These are phyloP conservation scores for Coniochaeta sp. DNA, from an alignment of 2,329 filamentous ascomycete species.

Conservation along the genomic window DNA sequence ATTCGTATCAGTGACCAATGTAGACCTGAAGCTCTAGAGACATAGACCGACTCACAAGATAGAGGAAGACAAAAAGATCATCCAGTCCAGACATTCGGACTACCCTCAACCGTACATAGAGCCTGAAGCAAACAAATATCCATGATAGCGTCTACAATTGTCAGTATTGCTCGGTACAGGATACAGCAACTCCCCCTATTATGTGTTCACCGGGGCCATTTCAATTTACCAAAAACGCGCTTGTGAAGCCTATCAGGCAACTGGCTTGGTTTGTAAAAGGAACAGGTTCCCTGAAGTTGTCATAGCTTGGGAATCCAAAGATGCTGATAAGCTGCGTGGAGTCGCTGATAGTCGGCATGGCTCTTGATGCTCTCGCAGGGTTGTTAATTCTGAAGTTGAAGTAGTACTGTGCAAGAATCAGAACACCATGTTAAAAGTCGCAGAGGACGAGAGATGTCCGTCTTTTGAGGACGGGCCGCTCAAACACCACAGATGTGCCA, in stretches of 20 bases:
- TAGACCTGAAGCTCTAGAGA: background rate
- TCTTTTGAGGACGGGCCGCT: background rate
- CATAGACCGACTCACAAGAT: conserved; percentile 3
- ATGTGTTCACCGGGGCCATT: background rate
- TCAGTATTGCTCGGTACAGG: background rate
- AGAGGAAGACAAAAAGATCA: conserved; percentile 9
- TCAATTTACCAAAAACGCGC: conserved; percentile 3
- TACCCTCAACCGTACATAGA: conserved; percentile 7
- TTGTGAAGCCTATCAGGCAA: conserved; percentile 5
- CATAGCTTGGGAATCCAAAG: conserved; percentile 5
- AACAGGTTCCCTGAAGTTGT: conserved; percentile 5
- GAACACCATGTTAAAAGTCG: background rate
- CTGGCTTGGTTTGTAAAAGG: conserved; percentile 5
- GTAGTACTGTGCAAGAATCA: background rate
- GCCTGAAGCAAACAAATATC: conserved; percentile 5
- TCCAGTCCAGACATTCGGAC: conserved; percentile 7
- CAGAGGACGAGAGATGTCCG: background rate
- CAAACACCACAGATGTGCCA: background rate
- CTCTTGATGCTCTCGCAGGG: background rate
- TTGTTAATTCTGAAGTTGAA: background rate
- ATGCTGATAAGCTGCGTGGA: conserved; percentile 6
- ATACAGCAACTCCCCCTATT: background rate
- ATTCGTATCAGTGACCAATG: too few species aligned
- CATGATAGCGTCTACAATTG: conserved; percentile 7
- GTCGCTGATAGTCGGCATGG: conserved; percentile 6